Conservation (phyloP, 2,329 filamentous ascomycete species). For the Pseudonectria foliicola region DNA sequence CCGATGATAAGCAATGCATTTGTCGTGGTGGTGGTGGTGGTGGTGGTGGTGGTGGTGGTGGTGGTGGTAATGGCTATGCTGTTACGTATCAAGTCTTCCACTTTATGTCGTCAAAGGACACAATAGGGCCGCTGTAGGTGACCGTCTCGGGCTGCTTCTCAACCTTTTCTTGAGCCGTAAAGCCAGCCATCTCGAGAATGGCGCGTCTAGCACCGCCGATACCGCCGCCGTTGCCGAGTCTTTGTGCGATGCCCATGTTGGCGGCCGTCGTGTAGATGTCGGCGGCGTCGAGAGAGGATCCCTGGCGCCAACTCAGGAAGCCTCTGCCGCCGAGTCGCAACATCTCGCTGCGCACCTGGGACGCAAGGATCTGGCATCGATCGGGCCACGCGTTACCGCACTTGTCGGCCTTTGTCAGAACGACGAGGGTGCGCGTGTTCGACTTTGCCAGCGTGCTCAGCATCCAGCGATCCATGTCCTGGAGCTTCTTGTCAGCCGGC, state of each 20-base stretch:
- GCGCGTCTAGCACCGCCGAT: constrained; percentile 33
- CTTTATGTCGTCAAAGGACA: constrained; percentile 33
- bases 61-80: too few relatives aligned
- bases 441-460: constrained; percentile 39
- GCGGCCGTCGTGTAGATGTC: constrained; percentile 32
- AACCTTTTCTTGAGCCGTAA: constrained; percentile 23
- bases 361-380: constrained; percentile 21
- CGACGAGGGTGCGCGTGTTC: constrained; percentile 39
- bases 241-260: constrained; percentile 25
- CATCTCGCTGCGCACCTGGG: constrained; percentile 22
- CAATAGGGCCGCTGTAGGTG: constrained; percentile 28
- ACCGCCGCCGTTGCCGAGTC: constrained; percentile 29
- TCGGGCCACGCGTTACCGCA: constrained; percentile 23
- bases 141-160: constrained; percentile 30
- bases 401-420: constrained; percentile 54
- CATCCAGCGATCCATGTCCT: constrained; percentile 40
- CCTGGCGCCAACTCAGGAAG: constrained; percentile 22
- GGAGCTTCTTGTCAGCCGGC: constrained; percentile 45
- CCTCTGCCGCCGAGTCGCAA: constrained; percentile 13
- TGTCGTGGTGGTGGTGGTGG: too few relatives aligned
- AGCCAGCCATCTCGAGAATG: constrained; percentile 35
- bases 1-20: too few relatives aligned
- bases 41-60: too few relatives aligned
- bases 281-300: constrained; percentile 18
- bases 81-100: constrained; percentile 28